Conservation (phyloP, 179 eudicot species). For the Silene vulgaris region DNA sequence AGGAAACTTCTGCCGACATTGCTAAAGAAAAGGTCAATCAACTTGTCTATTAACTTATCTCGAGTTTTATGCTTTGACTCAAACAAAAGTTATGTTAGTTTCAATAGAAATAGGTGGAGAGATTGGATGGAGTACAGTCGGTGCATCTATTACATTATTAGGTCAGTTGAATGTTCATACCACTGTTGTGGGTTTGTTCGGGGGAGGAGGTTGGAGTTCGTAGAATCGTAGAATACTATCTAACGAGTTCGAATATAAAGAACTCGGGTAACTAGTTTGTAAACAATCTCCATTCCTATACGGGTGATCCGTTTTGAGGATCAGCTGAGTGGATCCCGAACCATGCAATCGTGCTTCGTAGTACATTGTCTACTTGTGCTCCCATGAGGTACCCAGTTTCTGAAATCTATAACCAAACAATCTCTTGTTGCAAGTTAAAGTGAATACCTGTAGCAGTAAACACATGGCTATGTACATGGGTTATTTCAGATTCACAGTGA, state of each 20-base stretch:
- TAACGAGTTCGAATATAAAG: background rate
- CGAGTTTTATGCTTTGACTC: background rate
- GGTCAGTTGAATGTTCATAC: background rate
- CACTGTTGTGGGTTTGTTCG: background rate
- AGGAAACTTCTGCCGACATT: slow-evolving; percentile 67
- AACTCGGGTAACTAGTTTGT: background rate
- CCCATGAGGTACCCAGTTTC: background rate
- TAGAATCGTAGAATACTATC: background rate
- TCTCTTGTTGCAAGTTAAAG: background rate
- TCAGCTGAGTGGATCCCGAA: background rate
- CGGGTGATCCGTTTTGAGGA: background rate
- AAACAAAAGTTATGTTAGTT: background rate
- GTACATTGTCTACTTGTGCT: background rate
- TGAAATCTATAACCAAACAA: background rate
- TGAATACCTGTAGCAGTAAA: background rate
- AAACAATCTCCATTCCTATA: background rate
- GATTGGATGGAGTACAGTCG: background rate
- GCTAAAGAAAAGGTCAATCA: slow-evolving; percentile 82
- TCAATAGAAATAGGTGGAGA: background rate
- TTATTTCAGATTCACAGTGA: background rate
- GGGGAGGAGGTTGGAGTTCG: background rate
- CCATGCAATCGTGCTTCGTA: background rate
- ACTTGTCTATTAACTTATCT: slow-evolving; percentile 2
- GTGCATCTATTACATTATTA: background rate
- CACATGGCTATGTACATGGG: background rate